Conservation (phyloP, 768 basidiomycete genomes). For the Obba rivulosa region DNA sequence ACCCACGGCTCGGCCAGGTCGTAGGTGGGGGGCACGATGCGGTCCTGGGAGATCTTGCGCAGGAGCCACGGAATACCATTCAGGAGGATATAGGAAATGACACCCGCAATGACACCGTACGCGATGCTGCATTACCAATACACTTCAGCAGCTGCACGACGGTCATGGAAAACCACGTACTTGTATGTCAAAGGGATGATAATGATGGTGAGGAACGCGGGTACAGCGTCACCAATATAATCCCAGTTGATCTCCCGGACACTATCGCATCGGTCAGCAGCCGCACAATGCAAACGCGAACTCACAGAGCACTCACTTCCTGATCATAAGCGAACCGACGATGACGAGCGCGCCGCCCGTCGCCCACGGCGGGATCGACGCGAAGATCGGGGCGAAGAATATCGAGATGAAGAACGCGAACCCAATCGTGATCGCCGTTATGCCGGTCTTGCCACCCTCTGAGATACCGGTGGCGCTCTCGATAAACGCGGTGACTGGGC, state of each 20-base stretch:
- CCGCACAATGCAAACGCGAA: not conserved
- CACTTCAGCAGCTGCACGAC: slow-evolving; percentile 1
- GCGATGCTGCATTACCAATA: slow-evolving; percentile 55
- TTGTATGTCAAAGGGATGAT: slow-evolving; percentile 78
- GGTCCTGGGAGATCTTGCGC: slow-evolving; percentile 49
- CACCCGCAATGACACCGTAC: slow-evolving; percentile 82
- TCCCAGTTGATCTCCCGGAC: slow-evolving; percentile 87
- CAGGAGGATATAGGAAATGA: slow-evolving; percentile 63
- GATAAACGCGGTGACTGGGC: slow-evolving; percentile 78
- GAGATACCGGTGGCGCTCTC: slow-evolving; percentile 77
- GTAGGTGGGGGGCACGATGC: slow-evolving; percentile 58
- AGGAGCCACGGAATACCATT: slow-evolving; percentile 64
- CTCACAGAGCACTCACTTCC: slow-evolving; percentile 48
- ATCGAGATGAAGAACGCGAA: slow-evolving; percentile 77
- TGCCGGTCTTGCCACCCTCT: slow-evolving; percentile 87
- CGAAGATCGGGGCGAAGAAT: slow-evolving; percentile 88
- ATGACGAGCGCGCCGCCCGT: slow-evolving; percentile 83
- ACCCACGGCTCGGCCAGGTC: slow-evolving; percentile 65
- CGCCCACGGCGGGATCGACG: slow-evolving; percentile 82
- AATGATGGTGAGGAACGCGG: slow-evolving; percentile 78
- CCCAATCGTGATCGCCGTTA: slow-evolving; percentile 70
- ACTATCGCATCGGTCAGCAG: slow-evolving; percentile 24
- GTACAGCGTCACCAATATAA: slow-evolving; percentile 82
- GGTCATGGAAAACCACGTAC: slow-evolving; percentile 30
- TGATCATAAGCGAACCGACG: slow-evolving; percentile 86